A percentile compares a stretch with the other conserved stretches of the same genome.
Evolutionary conservation across 352 stramenopile species (phyloP).

Genomic region (Phytophthora ramorum): DNA sequence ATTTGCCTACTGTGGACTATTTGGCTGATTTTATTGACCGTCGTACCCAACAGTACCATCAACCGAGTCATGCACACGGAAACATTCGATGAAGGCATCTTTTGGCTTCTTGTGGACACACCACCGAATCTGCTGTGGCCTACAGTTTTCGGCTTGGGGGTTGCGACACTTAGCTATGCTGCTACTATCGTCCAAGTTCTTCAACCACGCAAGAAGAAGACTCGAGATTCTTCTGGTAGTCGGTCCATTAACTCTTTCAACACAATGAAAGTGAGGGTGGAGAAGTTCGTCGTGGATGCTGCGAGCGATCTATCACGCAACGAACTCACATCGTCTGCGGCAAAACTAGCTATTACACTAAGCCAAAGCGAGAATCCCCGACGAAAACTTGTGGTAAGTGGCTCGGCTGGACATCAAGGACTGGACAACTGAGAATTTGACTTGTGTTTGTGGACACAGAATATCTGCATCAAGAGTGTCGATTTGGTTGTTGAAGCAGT

Average conservation of each 20-base stretch:
- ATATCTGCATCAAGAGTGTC: neutral
- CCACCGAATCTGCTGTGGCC: slow-evolving; percentile 1
- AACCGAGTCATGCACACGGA: neutral
- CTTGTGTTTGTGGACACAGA: neutral
- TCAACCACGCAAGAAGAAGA: neutral
- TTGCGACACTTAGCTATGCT: neutral
- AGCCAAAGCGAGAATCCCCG: neutral
- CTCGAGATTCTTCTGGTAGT: neutral
- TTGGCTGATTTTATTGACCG: neutral
- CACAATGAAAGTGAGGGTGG: neutral
- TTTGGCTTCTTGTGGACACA: slow-evolving; percentile 11
- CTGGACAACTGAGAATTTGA: too few relatives aligned
- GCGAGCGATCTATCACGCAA: neutral
- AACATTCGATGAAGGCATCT: neutral
- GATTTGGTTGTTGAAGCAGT: slow-evolving; percentile 3
- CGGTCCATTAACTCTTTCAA: slow-evolving; percentile 1
- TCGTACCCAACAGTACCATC: neutral
- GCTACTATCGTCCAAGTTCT: slow-evolving; percentile 1
- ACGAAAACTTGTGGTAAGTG: slow-evolving; percentile 8
- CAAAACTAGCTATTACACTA: neutral
- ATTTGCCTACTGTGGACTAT: neutral
- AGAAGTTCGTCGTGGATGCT: neutral
- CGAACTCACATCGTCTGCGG: neutral
- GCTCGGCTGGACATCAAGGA: too few relatives aligned
- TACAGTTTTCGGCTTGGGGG: slow-evolving; percentile 1